A percentile compares a stretch with the other conserved stretches of the same genome.
These are phyloP conservation scores for Alternaria atra DNA, from an alignment of 2,329 filamentous ascomycete species.

Conservation along the genomic window DNA sequence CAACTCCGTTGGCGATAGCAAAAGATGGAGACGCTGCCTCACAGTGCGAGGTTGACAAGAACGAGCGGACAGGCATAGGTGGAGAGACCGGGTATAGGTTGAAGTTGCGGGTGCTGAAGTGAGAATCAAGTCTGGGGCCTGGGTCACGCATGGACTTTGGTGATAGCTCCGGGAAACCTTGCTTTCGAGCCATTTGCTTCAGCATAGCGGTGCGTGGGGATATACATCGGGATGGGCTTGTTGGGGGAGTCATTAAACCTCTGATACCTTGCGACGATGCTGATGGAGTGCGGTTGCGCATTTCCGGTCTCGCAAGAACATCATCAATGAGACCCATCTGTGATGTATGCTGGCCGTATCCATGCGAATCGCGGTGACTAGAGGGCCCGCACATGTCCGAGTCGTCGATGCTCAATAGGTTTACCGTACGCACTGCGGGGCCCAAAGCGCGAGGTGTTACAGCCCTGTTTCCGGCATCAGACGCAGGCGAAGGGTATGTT, in stretches of 20 bases:
- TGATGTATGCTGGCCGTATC: slow-evolving; percentile 22
- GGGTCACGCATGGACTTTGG: slow-evolving; percentile 4
- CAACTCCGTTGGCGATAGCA: slow-evolving; percentile 42
- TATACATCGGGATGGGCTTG: slow-evolving; percentile 24
- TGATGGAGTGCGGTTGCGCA: background rate
- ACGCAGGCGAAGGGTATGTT: slow-evolving; percentile 40
- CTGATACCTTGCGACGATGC: background rate
- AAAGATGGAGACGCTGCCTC: slow-evolving; percentile 18
- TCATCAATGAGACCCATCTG: slow-evolving; percentile 27
- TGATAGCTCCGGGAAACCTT: slow-evolving; percentile 21
- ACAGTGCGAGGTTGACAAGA: background rate
- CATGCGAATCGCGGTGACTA: slow-evolving; percentile 21
- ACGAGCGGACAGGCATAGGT: background rate
- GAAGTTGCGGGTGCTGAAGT: slow-evolving; percentile 7
- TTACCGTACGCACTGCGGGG: slow-evolving; percentile 20
- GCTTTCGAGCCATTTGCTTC: slow-evolving; percentile 31
- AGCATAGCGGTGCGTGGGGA: slow-evolving; percentile 43
- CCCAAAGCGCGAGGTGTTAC: slow-evolving; percentile 21
- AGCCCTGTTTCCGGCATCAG: slow-evolving; percentile 22
- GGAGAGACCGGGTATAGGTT: slow-evolving; percentile 3
- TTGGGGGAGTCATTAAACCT: slow-evolving; percentile 16
- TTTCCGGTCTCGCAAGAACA: slow-evolving; percentile 11
- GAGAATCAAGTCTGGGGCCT: slow-evolving; percentile 1
- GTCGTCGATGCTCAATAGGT: slow-evolving; percentile 40
- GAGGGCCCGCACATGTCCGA: slow-evolving; percentile 35